Percentiles rank a stretch among this genome's conserved stretches.
phyloP scores from a whole-genome alignment of 148 eudicot genomes.

The Silene latifolia region DNA sequence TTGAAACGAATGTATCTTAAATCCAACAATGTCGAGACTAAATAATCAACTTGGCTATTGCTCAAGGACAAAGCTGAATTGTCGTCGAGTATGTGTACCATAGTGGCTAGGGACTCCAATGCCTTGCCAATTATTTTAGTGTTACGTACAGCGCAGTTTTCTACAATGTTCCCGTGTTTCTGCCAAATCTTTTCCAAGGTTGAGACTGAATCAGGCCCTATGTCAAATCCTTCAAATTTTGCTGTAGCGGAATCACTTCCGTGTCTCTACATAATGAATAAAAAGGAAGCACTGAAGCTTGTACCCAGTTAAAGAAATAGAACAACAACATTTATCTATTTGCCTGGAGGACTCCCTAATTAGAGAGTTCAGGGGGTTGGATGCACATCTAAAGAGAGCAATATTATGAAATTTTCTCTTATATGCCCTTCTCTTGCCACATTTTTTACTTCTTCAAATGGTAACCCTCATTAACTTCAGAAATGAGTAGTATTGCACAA shows the following conservation, averaged over 20 bases:
- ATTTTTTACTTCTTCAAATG: too few species aligned
- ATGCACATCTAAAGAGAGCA: too few species aligned
- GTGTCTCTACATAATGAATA: background rate
- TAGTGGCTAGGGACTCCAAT: slow-evolving; percentile 9
- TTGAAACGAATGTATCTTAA: slow-evolving; percentile 2
- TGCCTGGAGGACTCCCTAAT: too few species aligned
- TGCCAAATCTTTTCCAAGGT: slow-evolving; percentile 17
- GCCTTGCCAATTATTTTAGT: background rate
- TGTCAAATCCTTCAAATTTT: slow-evolving; percentile 10
- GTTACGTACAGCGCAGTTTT: background rate
- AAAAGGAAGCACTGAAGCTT: background rate
- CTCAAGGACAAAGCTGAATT: background rate
- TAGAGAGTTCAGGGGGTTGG: too few species aligned
- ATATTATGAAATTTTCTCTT: too few species aligned
- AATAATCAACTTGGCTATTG: slow-evolving; percentile 5
- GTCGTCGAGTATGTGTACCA: background rate
- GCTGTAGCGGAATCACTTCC: background rate
- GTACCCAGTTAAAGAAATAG: background rate
- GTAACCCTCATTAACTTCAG: too few species aligned
- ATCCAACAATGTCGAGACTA: background rate
- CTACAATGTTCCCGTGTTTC: slow-evolving; percentile 13
- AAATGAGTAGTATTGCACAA: too few species aligned
- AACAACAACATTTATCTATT: background rate
- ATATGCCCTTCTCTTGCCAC: too few species aligned
- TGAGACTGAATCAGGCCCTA: slow-evolving; percentile 4